Percentiles rank a stretch among this genome's conserved stretches.
Evolutionary conservation across 2,329 filamentous ascomycete species (phyloP).

Genomic region (Alternaria viburni): DNA sequence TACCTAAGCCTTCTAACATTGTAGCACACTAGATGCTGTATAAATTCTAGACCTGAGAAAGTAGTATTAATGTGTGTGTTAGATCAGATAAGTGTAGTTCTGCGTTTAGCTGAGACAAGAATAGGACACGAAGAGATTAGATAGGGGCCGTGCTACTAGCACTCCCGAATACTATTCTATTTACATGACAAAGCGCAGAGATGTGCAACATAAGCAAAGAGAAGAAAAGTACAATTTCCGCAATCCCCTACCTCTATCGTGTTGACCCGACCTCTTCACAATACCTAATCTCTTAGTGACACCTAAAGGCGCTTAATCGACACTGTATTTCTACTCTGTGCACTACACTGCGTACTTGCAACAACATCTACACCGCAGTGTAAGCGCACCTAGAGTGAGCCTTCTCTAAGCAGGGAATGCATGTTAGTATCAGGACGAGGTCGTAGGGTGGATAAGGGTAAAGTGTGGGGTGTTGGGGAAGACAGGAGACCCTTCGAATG

Average conservation of each 20-base stretch:
- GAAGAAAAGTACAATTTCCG: accelerated
- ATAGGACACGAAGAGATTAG: accelerated
- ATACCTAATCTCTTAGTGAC: neutral
- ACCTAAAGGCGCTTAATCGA: neutral
- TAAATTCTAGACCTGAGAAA: accelerated
- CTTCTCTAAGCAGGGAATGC: neutral
- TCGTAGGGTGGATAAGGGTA: neutral
- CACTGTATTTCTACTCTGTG: neutral
- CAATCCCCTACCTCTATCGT: accelerated
- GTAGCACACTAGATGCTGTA: accelerated
- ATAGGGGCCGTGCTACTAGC: neutral
- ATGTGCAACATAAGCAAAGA: accelerated
- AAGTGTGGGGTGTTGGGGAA: neutral
- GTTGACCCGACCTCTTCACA: neutral
- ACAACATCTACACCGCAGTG: neutral
- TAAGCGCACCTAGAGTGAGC: neutral
- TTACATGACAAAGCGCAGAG: neutral
- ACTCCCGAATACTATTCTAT: neutral
- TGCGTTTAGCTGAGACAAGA: neutral
- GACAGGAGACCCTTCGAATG: neutral
- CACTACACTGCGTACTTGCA: neutral
- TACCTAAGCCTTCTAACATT: neutral
- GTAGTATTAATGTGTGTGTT: accelerated
- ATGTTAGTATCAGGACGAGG: neutral
- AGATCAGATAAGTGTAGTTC: neutral